Evolutionary conservation across 352 stramenopile species (phyloP).

Genomic region (Globisporangium polare): DNA sequence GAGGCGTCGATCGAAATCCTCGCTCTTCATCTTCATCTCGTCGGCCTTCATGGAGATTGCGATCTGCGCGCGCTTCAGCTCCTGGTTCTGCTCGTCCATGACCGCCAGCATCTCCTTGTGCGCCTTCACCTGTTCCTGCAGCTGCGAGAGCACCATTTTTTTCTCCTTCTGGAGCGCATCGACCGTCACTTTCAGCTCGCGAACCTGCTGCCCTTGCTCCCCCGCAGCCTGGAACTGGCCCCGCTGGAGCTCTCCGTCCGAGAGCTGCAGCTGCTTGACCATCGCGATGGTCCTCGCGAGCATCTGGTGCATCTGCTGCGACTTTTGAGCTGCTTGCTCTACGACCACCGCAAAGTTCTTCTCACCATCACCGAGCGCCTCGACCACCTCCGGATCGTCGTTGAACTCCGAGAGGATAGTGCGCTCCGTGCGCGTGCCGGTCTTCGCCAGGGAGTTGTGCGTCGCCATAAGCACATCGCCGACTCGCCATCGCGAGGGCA

Average conservation of each 20-base stretch:
- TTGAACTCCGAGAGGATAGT: slow-evolving; percentile 52
- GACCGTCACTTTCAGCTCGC: slow-evolving; percentile 45
- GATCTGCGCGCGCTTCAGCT: slow-evolving; percentile 51
- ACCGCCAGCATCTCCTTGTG: slow-evolving; percentile 39
- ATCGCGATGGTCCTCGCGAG: slow-evolving; percentile 31
- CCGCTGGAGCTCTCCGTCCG: slow-evolving; percentile 19
- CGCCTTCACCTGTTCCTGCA: slow-evolving; percentile 49
- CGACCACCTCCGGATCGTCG: slow-evolving; percentile 41
- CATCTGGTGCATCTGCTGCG: slow-evolving; percentile 35
- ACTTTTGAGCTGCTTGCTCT: slow-evolving; percentile 25
- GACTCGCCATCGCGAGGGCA: slow-evolving; percentile 47
- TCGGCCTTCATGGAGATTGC: slow-evolving; percentile 34
- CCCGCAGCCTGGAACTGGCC: slow-evolving; percentile 11
- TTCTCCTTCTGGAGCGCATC: slow-evolving; percentile 65
- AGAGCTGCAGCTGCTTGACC: slow-evolving; percentile 47
- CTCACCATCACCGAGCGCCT: slow-evolving; percentile 35
- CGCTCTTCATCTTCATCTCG: slow-evolving; percentile 32
- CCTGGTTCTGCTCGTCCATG: slow-evolving; percentile 53
- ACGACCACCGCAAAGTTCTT: slow-evolving; percentile 32
- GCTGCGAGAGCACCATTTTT: slow-evolving; percentile 40
- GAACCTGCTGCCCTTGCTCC: slow-evolving; percentile 20
- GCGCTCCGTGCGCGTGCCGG: slow-evolving; percentile 46
- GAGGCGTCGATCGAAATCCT: slow-evolving; percentile 31
- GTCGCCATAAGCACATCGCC: slow-evolving; percentile 61
- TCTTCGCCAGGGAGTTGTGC: slow-evolving; percentile 55